Base-by-base conservation (phyloP, 2,329 filamentous ascomycete species). In the Aspergillus sp. region DNA sequence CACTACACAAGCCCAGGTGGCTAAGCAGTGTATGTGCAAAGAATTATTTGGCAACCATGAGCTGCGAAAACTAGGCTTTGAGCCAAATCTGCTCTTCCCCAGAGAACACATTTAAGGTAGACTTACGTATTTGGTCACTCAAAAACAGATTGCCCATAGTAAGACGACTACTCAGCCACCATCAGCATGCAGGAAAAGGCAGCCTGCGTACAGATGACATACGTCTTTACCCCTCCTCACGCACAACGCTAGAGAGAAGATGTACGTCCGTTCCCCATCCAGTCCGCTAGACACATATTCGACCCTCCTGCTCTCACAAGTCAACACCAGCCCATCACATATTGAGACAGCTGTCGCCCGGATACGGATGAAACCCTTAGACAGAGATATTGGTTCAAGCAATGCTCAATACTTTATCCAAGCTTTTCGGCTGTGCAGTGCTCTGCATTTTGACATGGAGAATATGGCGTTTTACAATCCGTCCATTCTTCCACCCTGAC, bases 361-460 rank as follows among this genome's bases (percentile, higher is more conserved):
- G 34, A 41, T 41, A 41, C 34, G 34, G 34, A 41, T 41, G 34
- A 41, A 41, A 41, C 11, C 34, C 34, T 41, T 41, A 41, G 34
- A 41, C 34, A 41, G 34, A 41, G 34, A 41, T 41, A 41, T 41
- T 41, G 34, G 34, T 41, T 41, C 34, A 41, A 41, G 34, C 34
- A 41, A 41, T 41, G 34, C 34, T 41, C 34, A 41, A 41, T 41
- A 41, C 34, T 41, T 41, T 41, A 41, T 41, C 34, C 34, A 41
- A 41, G 34, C 34, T 41, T 41, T 41, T 41, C 34, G 2, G 34
- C 34, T 41, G 34, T 41, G 34, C 34, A 41, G 34, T 41, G 34
- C 34, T 41, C 34, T 41, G 34, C 34, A 41, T 41, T 41, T 41
- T 41, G 34, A 41, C 34, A 41, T 22, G 69, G 69, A 45, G 72